Percentiles rank a stretch among this genome's conserved stretches.
These are phyloP conservation scores for Coffea eugenioides DNA, from an alignment of 257 asterid species.

Conservation along the genomic window DNA sequence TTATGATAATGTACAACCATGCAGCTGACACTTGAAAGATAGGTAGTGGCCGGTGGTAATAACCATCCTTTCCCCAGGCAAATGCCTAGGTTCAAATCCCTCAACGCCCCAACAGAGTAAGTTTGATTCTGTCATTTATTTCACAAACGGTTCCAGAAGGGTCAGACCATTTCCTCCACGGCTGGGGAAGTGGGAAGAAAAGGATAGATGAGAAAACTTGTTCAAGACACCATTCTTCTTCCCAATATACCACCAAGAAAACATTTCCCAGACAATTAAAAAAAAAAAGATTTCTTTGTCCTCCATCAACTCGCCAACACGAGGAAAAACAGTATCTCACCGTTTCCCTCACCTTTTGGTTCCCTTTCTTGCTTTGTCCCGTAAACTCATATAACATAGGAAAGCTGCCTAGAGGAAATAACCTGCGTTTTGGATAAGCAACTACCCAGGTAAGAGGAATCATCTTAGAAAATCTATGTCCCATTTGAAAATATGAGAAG, in stretches of 20 bases:
- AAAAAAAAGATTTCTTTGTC: no score
- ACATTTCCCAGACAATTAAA: no score
- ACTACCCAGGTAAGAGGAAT: no score
- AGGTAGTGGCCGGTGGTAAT: no score
- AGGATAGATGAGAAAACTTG: background rate
- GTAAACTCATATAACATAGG: background rate
- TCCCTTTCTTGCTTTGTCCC: background rate
- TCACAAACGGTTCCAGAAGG: background rate
- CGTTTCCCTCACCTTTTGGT: background rate
- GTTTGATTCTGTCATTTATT: background rate
- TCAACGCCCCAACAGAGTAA: background rate
- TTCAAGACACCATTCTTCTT: background rate
- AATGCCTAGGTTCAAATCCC: no score
- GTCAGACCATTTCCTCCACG: background rate
- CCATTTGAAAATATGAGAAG: no score
- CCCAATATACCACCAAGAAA: no score
- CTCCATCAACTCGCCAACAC: background rate
- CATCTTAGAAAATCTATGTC: no score
- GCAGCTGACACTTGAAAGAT: no score
- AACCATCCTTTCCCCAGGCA: no score
- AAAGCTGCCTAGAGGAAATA: background rate
- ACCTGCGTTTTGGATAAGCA: background rate
- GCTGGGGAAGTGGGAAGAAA: background rate
- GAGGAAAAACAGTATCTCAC: background rate
- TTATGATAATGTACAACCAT: no score